Percentiles rank a stretch among this genome's conserved stretches.
phyloP scores from a whole-genome alignment of 2,329 filamentous ascomycete genomes.

The Paecilomyces dactylethromorphus region DNA sequence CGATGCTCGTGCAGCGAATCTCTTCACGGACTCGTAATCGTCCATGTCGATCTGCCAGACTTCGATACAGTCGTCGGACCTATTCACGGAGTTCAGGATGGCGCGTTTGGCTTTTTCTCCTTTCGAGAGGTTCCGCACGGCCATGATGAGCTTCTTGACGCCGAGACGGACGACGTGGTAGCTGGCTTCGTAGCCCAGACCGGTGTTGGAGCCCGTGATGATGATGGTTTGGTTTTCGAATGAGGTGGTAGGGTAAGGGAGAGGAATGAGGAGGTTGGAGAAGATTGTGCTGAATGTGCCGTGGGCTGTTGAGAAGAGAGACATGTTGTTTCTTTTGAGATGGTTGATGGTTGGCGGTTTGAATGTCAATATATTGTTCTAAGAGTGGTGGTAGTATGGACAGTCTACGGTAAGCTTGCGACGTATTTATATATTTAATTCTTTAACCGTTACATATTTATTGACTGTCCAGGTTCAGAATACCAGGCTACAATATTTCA shows the following conservation, averaged over 20 bases:
- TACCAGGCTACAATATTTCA: too few species aligned
- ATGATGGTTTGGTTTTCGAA: conserved; percentile 36
- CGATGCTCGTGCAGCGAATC: conserved; percentile 32
- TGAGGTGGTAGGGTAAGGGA: background rate
- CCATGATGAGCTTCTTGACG: conserved; percentile 42
- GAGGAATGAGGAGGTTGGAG: conserved; percentile 5
- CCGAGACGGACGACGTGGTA: conserved; percentile 33
- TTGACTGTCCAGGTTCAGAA: too few species aligned
- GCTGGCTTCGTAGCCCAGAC: conserved; percentile 43
- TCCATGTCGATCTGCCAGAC: conserved; percentile 48
- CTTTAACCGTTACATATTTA: too few species aligned
- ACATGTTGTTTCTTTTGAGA: conserved; percentile 1
- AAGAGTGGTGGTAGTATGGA: too few species aligned
- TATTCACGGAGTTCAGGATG: conserved; percentile 19
- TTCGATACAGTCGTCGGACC: conserved; percentile 34
- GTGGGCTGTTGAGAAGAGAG: conserved; percentile 1
- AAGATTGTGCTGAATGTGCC: conserved; percentile 1
- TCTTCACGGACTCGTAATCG: conserved; percentile 39
- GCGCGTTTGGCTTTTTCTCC: conserved; percentile 35
- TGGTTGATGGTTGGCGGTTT: background rate
- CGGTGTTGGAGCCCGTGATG: conserved; percentile 45
- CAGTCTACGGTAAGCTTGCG: too few species aligned
- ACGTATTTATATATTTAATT: too few species aligned
- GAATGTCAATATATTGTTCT: background rate
- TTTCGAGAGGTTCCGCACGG: conserved; percentile 38